phyloP scores from a whole-genome alignment of 345 rosid genomes.

The Corymbia maculata region DNA sequence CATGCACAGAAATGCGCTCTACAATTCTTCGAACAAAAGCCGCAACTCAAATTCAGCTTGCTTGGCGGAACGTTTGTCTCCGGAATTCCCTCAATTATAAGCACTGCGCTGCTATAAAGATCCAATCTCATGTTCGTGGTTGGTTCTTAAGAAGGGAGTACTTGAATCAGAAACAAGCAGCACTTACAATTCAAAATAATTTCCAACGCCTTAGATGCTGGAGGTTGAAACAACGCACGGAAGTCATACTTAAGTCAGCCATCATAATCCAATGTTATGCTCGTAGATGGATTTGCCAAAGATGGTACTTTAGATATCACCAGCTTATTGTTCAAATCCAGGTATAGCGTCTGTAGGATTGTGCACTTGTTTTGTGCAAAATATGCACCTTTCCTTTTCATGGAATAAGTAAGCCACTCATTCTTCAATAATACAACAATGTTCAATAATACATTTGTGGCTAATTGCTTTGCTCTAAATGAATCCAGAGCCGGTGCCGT shows the following conservation, averaged over 20 bases:
- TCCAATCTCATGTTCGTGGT: constrained; percentile 36
- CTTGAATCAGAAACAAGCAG: constrained; percentile 22
- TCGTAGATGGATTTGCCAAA: constrained; percentile 52
- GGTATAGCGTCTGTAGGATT: constrained; percentile 20
- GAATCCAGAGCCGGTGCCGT: constrained; percentile 43
- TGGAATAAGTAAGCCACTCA: not conserved
- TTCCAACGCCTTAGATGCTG: constrained; percentile 15
- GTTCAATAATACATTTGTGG: not conserved
- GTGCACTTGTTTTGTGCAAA: not conserved
- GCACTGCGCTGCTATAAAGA: constrained; percentile 33
- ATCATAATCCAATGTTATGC: constrained; percentile 45
- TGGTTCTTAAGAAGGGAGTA: constrained; percentile 38
- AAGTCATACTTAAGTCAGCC: constrained; percentile 30
- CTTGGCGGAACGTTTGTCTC: constrained; percentile 28
- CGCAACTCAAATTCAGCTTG: constrained; percentile 46
- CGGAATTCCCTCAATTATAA: constrained; percentile 7
- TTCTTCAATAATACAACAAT: not conserved
- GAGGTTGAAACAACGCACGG: constrained; percentile 18
- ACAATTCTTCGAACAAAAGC: constrained; percentile 18
- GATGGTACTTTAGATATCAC: constrained; percentile 10
- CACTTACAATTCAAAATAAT: constrained; percentile 26
- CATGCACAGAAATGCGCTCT: not conserved
- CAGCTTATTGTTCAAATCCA: constrained; percentile 36
- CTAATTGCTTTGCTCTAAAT: not conserved
- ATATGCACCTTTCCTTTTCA: not conserved